Base-by-base conservation (phyloP, 148 eudicot genomes). In the Fagopyrum homotropicum region DNA sequence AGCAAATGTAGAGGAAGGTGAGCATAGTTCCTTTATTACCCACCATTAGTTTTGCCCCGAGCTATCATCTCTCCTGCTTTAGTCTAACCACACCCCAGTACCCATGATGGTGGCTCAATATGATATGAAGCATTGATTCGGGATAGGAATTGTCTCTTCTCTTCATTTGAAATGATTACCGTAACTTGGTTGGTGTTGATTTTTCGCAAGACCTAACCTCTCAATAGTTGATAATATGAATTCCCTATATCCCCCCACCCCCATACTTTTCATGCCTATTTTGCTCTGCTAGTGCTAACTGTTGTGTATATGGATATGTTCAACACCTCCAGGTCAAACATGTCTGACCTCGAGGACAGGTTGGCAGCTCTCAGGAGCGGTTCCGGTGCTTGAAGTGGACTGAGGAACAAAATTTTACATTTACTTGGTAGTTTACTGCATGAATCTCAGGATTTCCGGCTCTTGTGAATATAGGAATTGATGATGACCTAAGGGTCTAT, bases 321-420 rank as follows among this genome's bases (percentile, higher is more conserved):
- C 12, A 57, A 7, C 30, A 44, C 43, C 12, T 83, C 78, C 85
- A 93, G 98, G 80, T 89, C 97, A n/a, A 84, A 83, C 72, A 78
- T 89, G 30, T 86, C 87, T 84, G 97, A 93, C 26, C 87, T 93
- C 15, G 98, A 93, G 79, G 83, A 91, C 83, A 85, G 98, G 84
- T 80, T 93, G 86, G 97, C 94, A 35, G 97, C 98, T 60, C 97
- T 93, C 59, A 84, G 97, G 76, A 91, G 47, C 46, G 71, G 71
- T 66, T 43, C 45, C 26, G 69, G 69, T 29, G 71, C 71, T 66
- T 66, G 47, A 66, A 66, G 47, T 66, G 71, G 47, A 40, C 22
- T 2, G 71, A 66, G 9, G 71, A 66, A 57, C 22, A 2, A 40
- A 8, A 66, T 66, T 43, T 5, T 43, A 40, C 71, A 66, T 43